Evolutionary conservation across 2,329 filamentous ascomycete genomes (phyloP).

Genomic region (Lecanoromycetidae sp.): DNA sequence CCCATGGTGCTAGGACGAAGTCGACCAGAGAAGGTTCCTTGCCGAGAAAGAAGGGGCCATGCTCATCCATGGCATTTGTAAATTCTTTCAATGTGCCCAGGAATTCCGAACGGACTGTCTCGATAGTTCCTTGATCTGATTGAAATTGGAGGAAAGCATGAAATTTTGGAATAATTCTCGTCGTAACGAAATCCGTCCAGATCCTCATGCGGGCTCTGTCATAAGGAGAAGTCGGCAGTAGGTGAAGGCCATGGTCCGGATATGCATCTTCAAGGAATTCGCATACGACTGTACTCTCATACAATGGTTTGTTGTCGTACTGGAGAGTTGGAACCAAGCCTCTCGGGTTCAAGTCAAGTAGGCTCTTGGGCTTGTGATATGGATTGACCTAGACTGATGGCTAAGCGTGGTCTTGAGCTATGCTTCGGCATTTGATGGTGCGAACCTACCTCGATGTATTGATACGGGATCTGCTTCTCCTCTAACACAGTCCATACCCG

Average conservation of each 20-base stretch:
- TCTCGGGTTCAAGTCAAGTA: conserved; percentile 60
- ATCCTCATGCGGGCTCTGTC: conserved; percentile 53
- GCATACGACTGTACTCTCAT: conserved; percentile 60
- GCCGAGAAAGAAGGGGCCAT: conserved; percentile 58
- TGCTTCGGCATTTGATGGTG: conserved; percentile 45
- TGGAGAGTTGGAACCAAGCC: conserved; percentile 61
- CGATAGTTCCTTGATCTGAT: conserved; percentile 31
- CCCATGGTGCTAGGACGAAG: conserved; percentile 61
- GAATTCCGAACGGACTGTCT: conserved; percentile 47
- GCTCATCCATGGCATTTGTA: conserved; percentile 46
- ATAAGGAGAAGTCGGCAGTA: conserved; percentile 53
- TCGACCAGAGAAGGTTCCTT: conserved; percentile 54
- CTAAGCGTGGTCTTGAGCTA: neutral
- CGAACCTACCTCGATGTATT: conserved; percentile 60
- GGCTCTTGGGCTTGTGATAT: conserved; percentile 57
- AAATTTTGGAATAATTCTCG: conserved; percentile 55
- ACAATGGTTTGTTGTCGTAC: conserved; percentile 48
- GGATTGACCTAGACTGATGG: conserved; percentile 75
- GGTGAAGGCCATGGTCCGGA: conserved; percentile 34
- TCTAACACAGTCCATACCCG: conserved; percentile 60
- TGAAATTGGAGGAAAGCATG: conserved; percentile 48
- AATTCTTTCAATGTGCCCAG: conserved; percentile 48
- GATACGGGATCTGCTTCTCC: conserved; percentile 61
- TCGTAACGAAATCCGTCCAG: conserved; percentile 62
- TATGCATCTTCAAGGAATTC: conserved; percentile 68